phyloP scores from a whole-genome alignment of 768 basidiomycete genomes.

The Russula olivacea region DNA sequence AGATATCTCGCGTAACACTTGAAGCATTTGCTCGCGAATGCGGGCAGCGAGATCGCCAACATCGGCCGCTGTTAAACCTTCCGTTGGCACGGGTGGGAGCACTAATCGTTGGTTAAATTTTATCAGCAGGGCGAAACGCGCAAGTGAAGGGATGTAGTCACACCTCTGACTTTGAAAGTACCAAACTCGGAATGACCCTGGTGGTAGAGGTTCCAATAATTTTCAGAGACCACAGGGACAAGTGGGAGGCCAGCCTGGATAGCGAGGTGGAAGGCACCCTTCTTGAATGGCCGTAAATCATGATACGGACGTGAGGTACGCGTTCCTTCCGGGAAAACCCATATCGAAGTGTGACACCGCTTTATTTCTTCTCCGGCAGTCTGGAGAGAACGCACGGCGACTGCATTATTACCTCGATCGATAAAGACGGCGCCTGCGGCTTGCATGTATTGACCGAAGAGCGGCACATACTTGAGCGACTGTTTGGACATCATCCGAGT shows the following conservation, averaged over 20 bases:
- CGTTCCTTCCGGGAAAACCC: slow-evolving; percentile 97
- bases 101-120: slow-evolving; percentile 44
- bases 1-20: slow-evolving; percentile 72
- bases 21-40: slow-evolving; percentile 77
- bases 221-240: slow-evolving; percentile 87
- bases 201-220: slow-evolving; percentile 85
- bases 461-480: slow-evolving; percentile 74
- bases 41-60: slow-evolving; percentile 57
- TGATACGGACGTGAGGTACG: slow-evolving; percentile 62
- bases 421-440: slow-evolving; percentile 89
- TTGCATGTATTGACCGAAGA: slow-evolving; percentile 85
- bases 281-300: slow-evolving; percentile 85
- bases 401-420: slow-evolving; percentile 72
- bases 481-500: slow-evolving; percentile 92
- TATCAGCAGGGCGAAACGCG: slow-evolving; percentile 4
- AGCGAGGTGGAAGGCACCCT: slow-evolving; percentile 96
- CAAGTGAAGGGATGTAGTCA: slow-evolving; percentile 26
- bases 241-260: slow-evolving; percentile 87
- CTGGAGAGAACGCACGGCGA: slow-evolving; percentile 69
- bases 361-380: slow-evolving; percentile 80
- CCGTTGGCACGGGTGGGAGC: slow-evolving; percentile 81
- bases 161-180: slow-evolving; percentile 76
- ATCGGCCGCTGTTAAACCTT: slow-evolving; percentile 63
- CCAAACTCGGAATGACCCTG: slow-evolving; percentile 72
- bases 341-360: slow-evolving; percentile 60